phyloP scores from a whole-genome alignment of 164 flowering plant species.

The Malania oleifera region DNA sequence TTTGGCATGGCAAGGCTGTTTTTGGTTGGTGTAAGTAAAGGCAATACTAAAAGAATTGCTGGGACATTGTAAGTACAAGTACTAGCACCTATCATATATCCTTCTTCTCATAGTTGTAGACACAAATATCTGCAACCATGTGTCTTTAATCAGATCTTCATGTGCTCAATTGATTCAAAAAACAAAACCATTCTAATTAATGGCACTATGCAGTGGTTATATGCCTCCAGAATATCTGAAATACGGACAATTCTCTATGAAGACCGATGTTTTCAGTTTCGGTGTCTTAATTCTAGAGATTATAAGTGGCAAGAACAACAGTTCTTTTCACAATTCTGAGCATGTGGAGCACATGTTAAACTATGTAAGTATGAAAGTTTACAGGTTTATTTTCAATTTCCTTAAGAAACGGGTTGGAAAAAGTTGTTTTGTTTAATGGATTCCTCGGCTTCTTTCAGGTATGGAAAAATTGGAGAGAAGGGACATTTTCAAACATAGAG shows the following conservation, averaged over 20 bases:
- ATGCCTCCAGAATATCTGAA: slow-evolving; percentile 23
- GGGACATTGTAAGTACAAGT: slow-evolving; percentile 47
- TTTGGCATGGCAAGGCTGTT: slow-evolving; percentile 57
- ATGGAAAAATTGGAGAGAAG: slow-evolving; percentile 19
- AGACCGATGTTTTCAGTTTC: slow-evolving; percentile 11
- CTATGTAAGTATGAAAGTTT: slow-evolving; percentile 27
- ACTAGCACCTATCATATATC: too few species aligned
- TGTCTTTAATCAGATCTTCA: too few species aligned
- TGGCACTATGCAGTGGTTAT: slow-evolving; percentile 18
- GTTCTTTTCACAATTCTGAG: not conserved
- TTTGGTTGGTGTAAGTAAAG: slow-evolving; percentile 20
- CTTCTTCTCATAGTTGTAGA: too few species aligned
- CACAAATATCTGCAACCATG: too few species aligned
- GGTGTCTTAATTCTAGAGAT: slow-evolving; percentile 22
- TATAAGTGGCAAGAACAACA: slow-evolving; percentile 18
- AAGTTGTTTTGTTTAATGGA: too few species aligned
- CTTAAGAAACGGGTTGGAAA: too few species aligned
- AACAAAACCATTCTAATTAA: too few species aligned
- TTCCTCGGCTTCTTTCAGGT: slow-evolving; percentile 23
- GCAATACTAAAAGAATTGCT: slow-evolving; percentile 22
- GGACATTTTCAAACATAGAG: slow-evolving; percentile 16
- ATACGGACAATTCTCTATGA: slow-evolving; percentile 24
- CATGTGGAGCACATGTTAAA: slow-evolving; percentile 5
- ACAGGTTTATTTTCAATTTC: too few species aligned
- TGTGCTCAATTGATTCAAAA: too few species aligned